These are phyloP conservation scores for Aspergillus brunneoviolaceus DNA, from an alignment of 2,329 filamentous ascomycete genomes.

Conservation along the genomic window DNA sequence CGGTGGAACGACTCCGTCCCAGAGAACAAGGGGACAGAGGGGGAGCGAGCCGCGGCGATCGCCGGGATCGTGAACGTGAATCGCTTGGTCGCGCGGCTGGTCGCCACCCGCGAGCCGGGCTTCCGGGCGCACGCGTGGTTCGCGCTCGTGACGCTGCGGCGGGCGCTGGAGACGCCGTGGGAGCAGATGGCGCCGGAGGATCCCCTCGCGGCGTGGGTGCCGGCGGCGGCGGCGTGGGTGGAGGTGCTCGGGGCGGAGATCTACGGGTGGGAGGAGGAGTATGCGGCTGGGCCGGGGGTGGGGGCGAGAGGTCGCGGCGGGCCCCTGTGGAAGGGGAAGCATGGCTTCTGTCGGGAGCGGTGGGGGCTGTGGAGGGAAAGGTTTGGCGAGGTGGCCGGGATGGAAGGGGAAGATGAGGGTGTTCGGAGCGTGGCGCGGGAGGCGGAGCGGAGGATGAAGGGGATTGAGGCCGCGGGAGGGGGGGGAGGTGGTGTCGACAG, in stretches of 20 bases:
- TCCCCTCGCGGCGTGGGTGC: conserved; percentile 9
- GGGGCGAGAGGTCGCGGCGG: conserved; percentile 9
- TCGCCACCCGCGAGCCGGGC: conserved; percentile 12
- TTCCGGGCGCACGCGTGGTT: conserved; percentile 12
- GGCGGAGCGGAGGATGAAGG: conserved; percentile 14
- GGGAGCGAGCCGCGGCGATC: background rate
- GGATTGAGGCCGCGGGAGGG: conserved; percentile 5
- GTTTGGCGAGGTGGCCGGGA: conserved; percentile 11
- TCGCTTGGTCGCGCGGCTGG: conserved; percentile 11
- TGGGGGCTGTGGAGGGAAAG: conserved; percentile 15
- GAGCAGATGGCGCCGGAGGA: background rate
- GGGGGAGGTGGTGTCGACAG: too few species aligned
- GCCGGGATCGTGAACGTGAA: conserved; percentile 2
- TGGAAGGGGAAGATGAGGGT: background rate
- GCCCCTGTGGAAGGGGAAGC: conserved; percentile 14
- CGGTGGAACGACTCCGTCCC: conserved; percentile 13
- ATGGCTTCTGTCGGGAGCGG: conserved; percentile 14
- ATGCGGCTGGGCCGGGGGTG: background rate
- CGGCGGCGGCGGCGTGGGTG: conserved; percentile 15
- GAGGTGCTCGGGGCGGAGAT: conserved; percentile 14
- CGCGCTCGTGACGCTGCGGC: conserved; percentile 9
- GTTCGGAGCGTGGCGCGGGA: conserved; percentile 6
- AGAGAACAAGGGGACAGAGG: background rate
- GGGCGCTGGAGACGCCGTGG: conserved; percentile 9
- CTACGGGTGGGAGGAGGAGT: conserved; percentile 16